Base-by-base conservation (phyloP, 768 basidiomycete species). In the Dentipellis sp. region DNA sequence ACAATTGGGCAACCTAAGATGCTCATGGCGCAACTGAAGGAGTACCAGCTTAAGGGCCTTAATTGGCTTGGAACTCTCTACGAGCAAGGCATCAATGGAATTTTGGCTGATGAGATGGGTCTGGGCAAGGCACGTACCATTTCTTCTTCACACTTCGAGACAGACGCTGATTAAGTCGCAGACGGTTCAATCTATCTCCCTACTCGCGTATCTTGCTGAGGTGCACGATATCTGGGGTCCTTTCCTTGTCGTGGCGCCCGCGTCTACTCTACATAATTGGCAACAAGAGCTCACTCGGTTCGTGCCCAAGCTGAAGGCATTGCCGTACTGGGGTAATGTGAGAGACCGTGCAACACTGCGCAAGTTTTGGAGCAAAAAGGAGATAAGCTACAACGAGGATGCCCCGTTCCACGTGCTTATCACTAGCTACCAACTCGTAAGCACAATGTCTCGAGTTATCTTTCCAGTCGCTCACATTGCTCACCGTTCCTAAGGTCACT, bases 1-100 rank as follows among this genome's bases (percentile, higher is more conserved):
- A 91, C 88, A 4, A 87, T 98, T 63, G 80, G 81, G 17, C 97
- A 99, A 66, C 97, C 97, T 7, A 84, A 83, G 69, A 95, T 98
- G 90, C 76, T 99, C 59, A 92, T 93, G 81, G 93, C 94, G 8
- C 90, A 92, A 62, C 74, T 99, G 54, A 99, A 99, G 71, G 97
- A 99, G 69, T 99, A 98, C 68, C 97, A 99, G 68, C 71, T 99
- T 56, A 98, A 98, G 66, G 97, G 97, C 59, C 77, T 99, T 36
- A 98, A 97, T 61, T 99, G 97, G 97, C 75, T 99, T 22, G 97
- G 87, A 16, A 97, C 94, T 14, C 75, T 99, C 19, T 99, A 98
- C 65, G 97, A 98, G 68, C 95, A 98, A 70, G 97, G 97, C 47
- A 98, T 98, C 78, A 99, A 99, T 66, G 97, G 97, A 50, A 99